These are phyloP conservation scores for Cordia subcordata DNA, from an alignment of 257 asterid genomes.

Conservation along the genomic window DNA sequence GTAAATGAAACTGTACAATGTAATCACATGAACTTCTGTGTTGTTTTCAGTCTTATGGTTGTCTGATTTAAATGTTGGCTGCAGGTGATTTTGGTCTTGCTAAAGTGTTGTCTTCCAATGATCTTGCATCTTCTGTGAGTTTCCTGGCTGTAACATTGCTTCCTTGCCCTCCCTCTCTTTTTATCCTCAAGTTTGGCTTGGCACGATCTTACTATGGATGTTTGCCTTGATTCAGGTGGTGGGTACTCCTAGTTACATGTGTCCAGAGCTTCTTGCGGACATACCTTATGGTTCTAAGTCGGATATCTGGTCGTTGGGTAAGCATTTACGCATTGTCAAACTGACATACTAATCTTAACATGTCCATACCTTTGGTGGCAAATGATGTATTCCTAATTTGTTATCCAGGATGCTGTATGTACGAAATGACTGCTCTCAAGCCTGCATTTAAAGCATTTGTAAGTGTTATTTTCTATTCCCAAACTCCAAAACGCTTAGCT, in stretches of 20 bases:
- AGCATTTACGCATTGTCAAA: constrained; percentile 1
- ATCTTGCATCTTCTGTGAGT: constrained; percentile 97
- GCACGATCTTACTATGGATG: neutral
- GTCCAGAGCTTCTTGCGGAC: constrained; percentile 99
- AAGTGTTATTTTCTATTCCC: constrained; percentile 29
- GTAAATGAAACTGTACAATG: constrained; percentile 27
- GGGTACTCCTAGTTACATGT: constrained; percentile 99
- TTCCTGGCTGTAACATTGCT: constrained; percentile 7
- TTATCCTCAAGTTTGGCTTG: neutral
- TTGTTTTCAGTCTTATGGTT: constrained; percentile 3
- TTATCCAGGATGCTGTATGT: constrained; percentile 80
- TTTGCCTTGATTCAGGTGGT: constrained; percentile 58
- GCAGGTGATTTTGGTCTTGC: constrained; percentile 99
- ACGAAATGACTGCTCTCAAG: constrained; percentile 82
- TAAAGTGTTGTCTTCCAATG: constrained; percentile 80
- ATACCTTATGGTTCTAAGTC: constrained; percentile 98
- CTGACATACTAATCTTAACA: constrained; percentile 11
- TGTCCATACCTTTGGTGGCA: constrained; percentile 13
- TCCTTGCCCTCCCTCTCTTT: neutral
- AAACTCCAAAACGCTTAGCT: neutral
- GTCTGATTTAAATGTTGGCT: constrained; percentile 14
- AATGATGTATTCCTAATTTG: constrained; percentile 1
- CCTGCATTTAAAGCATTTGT: constrained; percentile 97
- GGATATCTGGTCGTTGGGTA: constrained; percentile 98
- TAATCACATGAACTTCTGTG: neutral